These are phyloP conservation scores for Parachlorella kessleri DNA, from an alignment of 139 green algal genomes.

Conservation along the genomic window DNA sequence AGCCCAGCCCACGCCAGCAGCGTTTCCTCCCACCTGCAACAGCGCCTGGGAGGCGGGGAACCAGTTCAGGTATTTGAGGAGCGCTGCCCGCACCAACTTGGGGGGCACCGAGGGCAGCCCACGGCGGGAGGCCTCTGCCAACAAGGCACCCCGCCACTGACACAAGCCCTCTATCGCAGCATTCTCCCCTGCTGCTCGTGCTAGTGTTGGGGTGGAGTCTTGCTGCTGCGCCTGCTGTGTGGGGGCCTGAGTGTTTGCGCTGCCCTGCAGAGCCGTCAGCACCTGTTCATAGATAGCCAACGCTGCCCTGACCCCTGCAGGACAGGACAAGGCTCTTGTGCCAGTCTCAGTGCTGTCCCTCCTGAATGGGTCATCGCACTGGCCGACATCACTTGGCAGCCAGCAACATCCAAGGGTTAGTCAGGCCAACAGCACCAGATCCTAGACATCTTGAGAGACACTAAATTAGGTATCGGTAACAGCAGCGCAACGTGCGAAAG, in stretches of 20 bases:
- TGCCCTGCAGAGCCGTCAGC: constrained; percentile 1
- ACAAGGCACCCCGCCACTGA: constrained; percentile 8
- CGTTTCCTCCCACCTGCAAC: no score
- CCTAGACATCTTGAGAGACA: no score
- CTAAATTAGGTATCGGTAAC: no score
- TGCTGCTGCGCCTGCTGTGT: not conserved
- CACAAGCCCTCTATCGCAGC: not conserved
- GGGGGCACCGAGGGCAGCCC: not conserved
- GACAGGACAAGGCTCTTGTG: not conserved
- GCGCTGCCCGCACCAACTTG: not conserved
- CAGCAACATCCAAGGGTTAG: no score
- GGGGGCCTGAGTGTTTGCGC: not conserved
- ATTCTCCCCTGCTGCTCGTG: not conserved
- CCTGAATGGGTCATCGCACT: no score
- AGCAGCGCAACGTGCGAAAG: no score
- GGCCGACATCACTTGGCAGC: no score
- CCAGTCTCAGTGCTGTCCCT: no score
- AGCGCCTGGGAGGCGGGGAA: constrained; percentile 48
- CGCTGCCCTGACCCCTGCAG: constrained; percentile 1
- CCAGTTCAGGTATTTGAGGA: constrained; percentile 29
- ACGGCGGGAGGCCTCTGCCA: not conserved
- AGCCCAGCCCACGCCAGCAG: no score
- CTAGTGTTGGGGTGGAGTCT: not conserved
- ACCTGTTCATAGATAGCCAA: constrained; percentile 21
- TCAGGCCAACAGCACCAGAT: no score